Evolutionary conservation across 2,329 filamentous ascomycete species (phyloP), one percentile per base, ranked within the genome.

Genomic region (Aspergillus pseudonomiae): DNA sequence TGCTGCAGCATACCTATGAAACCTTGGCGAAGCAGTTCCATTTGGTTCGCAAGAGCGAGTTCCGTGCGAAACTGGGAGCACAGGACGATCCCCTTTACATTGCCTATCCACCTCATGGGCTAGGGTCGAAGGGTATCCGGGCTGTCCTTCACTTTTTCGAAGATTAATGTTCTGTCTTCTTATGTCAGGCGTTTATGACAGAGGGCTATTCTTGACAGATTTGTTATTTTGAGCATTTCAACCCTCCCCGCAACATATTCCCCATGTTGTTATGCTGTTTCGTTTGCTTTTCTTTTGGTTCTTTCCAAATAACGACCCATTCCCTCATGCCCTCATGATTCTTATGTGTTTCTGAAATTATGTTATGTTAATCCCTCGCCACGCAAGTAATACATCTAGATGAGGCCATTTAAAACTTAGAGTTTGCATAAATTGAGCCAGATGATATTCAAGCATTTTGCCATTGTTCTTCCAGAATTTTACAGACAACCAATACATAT

Each of bases 131-230:
- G 66, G 94, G 93, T 50, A 88, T 93, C 66, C 88, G 91, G 75
- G 92, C 93, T n/a, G 88, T 97, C 69, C 84, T 97, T 80, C 91
- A 90, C 75, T 97, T 96, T 82, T 95, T 97, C 77, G 91, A 94
- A 78, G 92, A 81, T 68, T 81, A 75, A 70, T 57, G 11, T 26
- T 36, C n/a, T 19, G 12, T 9, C 19, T 19, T n/a, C 26, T 43
- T 4, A n/a, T 19, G n/a, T 19, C 19, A 14, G 30, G 21, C 30
- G 32, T 55, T 55, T 24, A 16, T 19, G 28, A 24, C 4, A 39
- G 6, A 39, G 16, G 24, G 16, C 39, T 54, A 28, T 41, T 21
- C 7, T 16, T n/a, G 10, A 21, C 14, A 34, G n/a, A 24, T 24
- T 36, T 19, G 21, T 39, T 24, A 36, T 39, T 26, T 39, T 14